phyloP scores from a whole-genome alignment of 495 filamentous ascomycete species.

The Umbilicaria muhlenbergii region DNA sequence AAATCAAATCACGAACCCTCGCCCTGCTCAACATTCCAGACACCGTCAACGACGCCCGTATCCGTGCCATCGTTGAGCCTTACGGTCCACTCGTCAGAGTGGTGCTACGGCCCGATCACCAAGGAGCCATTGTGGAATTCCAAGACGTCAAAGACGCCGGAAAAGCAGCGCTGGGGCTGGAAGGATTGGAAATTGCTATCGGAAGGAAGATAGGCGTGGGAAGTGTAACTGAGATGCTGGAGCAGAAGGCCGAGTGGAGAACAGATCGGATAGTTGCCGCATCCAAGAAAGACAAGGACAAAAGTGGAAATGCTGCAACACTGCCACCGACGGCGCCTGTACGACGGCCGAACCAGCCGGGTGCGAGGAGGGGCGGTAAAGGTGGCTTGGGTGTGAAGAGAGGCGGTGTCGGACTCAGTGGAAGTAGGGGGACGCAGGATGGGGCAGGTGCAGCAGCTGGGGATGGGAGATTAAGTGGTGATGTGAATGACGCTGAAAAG shows the following conservation, averaged over 20 bases:
- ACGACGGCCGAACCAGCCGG: slow-evolving; percentile 39
- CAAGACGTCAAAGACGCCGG: slow-evolving; percentile 51
- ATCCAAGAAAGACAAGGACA: slow-evolving; percentile 27
- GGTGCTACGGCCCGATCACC: slow-evolving; percentile 50
- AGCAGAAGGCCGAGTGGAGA: slow-evolving; percentile 39
- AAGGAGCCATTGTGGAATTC: slow-evolving; percentile 82
- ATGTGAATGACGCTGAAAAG: slow-evolving; percentile 5
- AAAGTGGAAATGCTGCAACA: slow-evolving; percentile 15
- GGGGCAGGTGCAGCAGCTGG: slow-evolving; percentile 10
- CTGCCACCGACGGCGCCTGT: slow-evolving; percentile 37
- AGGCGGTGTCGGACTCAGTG: slow-evolving; percentile 22
- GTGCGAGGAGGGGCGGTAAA: slow-evolving; percentile 34
- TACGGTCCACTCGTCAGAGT: slow-evolving; percentile 40
- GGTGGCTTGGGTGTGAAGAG: slow-evolving; percentile 42
- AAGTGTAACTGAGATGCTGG: slow-evolving; percentile 50
- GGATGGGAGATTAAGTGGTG: slow-evolving; percentile 9
- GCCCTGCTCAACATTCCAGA: slow-evolving; percentile 47
- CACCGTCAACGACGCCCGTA: slow-evolving; percentile 47
- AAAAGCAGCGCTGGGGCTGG: slow-evolving; percentile 56
- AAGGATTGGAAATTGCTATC: slow-evolving; percentile 49
- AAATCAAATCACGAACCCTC: slow-evolving; percentile 36
- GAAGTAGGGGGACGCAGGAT: slow-evolving; percentile 16
- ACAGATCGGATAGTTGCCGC: slow-evolving; percentile 29
- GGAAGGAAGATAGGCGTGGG: slow-evolving; percentile 55
- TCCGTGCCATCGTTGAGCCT: slow-evolving; percentile 44